Percentiles rank a stretch among this genome's conserved stretches.
Conservation (phyloP, 2,329 filamentous ascomycete species). For the Colletotrichum higginsianum region DNA sequence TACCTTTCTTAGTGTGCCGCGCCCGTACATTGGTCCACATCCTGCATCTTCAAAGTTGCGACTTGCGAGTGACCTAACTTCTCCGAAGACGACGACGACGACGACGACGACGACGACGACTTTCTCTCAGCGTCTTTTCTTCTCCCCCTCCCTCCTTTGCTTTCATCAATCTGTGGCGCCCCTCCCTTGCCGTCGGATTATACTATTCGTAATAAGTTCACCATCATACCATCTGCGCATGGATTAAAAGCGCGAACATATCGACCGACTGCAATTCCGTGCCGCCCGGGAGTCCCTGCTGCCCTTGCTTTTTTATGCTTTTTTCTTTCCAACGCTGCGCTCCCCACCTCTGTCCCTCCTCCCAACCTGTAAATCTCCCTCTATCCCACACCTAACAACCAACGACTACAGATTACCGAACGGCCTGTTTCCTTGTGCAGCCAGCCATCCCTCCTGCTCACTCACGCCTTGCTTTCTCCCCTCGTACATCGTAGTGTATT, state of each 20-base stretch:
- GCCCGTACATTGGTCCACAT: background rate
- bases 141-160: slow-evolving; percentile 3
- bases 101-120: slow-evolving; percentile 29
- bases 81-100: slow-evolving; percentile 3
- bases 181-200: background rate
- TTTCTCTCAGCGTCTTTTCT: slow-evolving; percentile 20
- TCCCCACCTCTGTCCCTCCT: background rate
- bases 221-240: background rate
- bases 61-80: slow-evolving; percentile 13
- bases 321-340: background rate
- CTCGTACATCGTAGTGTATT: background rate
- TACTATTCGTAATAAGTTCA: background rate
- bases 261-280: slow-evolving; percentile 8
- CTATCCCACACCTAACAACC: background rate
- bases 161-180: background rate
- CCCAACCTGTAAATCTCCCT: background rate
- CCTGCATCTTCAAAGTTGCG: slow-evolving; percentile 1
- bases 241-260: background rate
- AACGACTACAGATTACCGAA: background rate
- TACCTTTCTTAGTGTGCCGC: slow-evolving; percentile 18
- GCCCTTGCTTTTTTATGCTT: background rate
- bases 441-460: background rate
- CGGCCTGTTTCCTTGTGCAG: slow-evolving; percentile 14
- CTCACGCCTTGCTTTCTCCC: slow-evolving; percentile 2
- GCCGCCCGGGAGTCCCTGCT: slow-evolving; percentile 7